phyloP scores from a whole-genome alignment of 2,329 filamentous ascomycete genomes.

The Aspergillus ibericus region DNA sequence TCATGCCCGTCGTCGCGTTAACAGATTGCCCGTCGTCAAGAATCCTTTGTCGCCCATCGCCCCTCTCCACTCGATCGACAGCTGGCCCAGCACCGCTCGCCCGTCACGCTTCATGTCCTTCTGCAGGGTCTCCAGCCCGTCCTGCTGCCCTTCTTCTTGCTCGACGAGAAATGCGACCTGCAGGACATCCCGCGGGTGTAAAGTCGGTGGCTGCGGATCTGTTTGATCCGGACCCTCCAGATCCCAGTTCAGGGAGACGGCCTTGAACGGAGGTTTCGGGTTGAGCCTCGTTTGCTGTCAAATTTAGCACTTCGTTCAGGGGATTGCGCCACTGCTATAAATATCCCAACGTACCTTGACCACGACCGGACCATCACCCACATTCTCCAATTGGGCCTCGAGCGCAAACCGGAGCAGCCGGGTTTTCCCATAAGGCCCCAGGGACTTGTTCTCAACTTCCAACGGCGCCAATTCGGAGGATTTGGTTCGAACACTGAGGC shows the following conservation, averaged over 20 bases:
- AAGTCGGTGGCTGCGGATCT: slow-evolving; percentile 43
- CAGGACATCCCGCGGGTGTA: slow-evolving; percentile 63
- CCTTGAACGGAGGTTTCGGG: slow-evolving; percentile 55
- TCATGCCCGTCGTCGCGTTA: slow-evolving; percentile 45
- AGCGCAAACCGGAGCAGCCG: slow-evolving; percentile 64
- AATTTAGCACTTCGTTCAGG: slow-evolving; percentile 6
- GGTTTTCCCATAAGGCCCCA: slow-evolving; percentile 46
- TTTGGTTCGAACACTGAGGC: slow-evolving; percentile 88
- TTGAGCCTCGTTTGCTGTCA: slow-evolving; percentile 49
- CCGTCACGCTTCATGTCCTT: slow-evolving; percentile 51
- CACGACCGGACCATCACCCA: slow-evolving; percentile 77
- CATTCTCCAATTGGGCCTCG: slow-evolving; percentile 94
- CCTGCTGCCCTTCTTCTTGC: slow-evolving; percentile 50
- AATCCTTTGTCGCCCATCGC: slow-evolving; percentile 87
- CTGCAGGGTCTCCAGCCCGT: slow-evolving; percentile 52
- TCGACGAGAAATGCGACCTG: slow-evolving; percentile 65
- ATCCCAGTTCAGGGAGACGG: slow-evolving; percentile 58
- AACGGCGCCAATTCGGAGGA: slow-evolving; percentile 62
- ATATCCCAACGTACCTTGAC: slow-evolving; percentile 59
- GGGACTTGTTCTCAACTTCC: slow-evolving; percentile 46
- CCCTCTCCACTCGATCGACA: slow-evolving; percentile 85
- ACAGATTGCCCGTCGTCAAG: slow-evolving; percentile 79
- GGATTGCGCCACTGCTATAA: background rate
- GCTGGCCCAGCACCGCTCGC: slow-evolving; percentile 69
- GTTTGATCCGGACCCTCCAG: slow-evolving; percentile 35